phyloP scores from a whole-genome alignment of 352 stramenopile species.

The Aphanomyces stellatus region DNA sequence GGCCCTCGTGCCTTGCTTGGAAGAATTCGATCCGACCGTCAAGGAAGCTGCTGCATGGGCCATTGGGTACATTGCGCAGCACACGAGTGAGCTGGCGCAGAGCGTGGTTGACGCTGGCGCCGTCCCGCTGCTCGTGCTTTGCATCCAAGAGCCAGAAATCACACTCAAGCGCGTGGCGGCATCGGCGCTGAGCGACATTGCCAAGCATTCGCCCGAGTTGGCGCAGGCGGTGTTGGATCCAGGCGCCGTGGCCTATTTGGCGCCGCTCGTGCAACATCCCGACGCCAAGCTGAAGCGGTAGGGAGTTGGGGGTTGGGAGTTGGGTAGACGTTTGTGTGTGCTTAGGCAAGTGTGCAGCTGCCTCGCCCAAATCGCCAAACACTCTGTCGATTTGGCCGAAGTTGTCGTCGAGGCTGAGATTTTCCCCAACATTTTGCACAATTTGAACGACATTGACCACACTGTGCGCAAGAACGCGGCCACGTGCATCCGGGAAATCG shows the following conservation, averaged over 20 bases:
- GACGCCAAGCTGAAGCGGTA: conserved; percentile 92
- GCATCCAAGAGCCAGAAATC: conserved; percentile 93
- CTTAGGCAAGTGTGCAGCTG: conserved; percentile 71
- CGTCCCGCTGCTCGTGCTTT: conserved; percentile 90
- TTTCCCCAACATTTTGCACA: conserved; percentile 94
- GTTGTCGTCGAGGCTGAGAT: conserved; percentile 94
- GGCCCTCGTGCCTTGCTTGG: conserved; percentile 87
- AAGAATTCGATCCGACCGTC: conserved; percentile 94
- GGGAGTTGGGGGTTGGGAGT: conserved; percentile 16
- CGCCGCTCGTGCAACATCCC: conserved; percentile 88
- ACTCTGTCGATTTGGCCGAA: conserved; percentile 92
- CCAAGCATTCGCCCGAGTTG: conserved; percentile 93
- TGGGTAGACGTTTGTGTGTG: not conserved
- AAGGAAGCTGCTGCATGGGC: conserved; percentile 93
- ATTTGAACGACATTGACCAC: conserved; percentile 91
- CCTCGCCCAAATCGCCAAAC: conserved; percentile 92
- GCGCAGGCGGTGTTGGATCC: conserved; percentile 91
- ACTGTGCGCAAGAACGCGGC: conserved; percentile 94
- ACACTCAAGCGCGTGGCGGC: conserved; percentile 91
- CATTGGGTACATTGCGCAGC: conserved; percentile 93
- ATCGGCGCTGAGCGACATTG: conserved; percentile 89
- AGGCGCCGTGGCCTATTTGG: conserved; percentile 90
- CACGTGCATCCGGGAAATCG: conserved; percentile 91
- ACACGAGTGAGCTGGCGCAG: conserved; percentile 90
- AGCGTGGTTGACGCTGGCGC: conserved; percentile 90